Evolutionary conservation across 352 stramenopile genomes (phyloP).

Genomic region (Globisporangium radiosum): DNA sequence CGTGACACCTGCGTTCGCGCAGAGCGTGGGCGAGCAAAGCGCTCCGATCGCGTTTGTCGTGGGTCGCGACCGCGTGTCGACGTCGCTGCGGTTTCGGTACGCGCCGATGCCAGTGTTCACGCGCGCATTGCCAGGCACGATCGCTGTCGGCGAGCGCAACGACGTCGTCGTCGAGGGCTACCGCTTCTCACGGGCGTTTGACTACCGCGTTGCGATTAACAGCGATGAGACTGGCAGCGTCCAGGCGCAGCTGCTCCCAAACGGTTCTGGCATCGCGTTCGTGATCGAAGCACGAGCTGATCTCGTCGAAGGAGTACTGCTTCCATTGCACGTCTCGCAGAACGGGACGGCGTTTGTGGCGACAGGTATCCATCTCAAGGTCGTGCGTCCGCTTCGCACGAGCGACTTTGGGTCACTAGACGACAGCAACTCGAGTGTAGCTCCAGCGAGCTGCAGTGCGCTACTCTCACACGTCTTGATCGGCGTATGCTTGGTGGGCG

Average conservation of each 20-base stretch:
- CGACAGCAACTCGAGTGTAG: background rate
- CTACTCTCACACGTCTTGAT: background rate
- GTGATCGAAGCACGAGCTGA: background rate
- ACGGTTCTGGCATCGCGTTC: background rate
- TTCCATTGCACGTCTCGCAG: background rate
- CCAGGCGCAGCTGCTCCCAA: background rate
- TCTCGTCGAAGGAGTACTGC: background rate
- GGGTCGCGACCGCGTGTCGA: background rate
- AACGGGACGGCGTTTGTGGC: background rate
- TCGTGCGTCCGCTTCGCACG: background rate
- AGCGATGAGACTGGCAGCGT: background rate
- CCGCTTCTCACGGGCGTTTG: background rate
- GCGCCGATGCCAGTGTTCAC: background rate
- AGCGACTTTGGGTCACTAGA: background rate
- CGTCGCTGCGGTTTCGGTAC: background rate
- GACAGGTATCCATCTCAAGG: background rate
- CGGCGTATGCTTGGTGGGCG: background rate
- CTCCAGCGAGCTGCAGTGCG: background rate
- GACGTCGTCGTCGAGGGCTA: background rate
- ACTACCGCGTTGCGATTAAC: background rate
- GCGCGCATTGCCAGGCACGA: conserved; percentile 1
- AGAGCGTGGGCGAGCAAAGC: background rate
- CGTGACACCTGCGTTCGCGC: background rate
- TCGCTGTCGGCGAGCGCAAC: background rate
- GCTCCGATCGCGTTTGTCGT: conserved; percentile 4